Evolutionary conservation across 2,329 filamentous ascomycete species (phyloP).

Genomic region (Tolypocladium ovalisporum): DNA sequence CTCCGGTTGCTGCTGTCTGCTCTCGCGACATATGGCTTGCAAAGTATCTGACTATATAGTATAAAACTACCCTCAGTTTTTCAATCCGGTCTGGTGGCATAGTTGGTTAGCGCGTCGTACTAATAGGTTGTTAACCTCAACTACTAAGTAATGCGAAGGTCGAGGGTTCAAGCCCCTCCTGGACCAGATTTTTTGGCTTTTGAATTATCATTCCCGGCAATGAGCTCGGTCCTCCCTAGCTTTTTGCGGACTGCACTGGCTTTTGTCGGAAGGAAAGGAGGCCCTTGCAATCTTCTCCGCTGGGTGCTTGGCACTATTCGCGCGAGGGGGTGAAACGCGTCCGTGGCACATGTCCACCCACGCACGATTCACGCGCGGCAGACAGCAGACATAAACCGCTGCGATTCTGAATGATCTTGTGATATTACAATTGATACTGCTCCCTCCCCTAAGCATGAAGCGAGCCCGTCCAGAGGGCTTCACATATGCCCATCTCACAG

Average conservation of each 20-base stretch:
- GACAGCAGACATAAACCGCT: background rate
- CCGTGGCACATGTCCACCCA: too few relatives aligned
- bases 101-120: constrained; percentile 1
- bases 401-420: background rate
- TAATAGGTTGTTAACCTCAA: background rate
- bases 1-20: too few relatives aligned
- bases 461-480: background rate
- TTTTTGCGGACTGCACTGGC: background rate
- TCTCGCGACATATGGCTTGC: too few relatives aligned
- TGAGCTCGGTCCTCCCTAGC: too few relatives aligned
- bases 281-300: background rate
- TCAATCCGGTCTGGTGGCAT: background rate
- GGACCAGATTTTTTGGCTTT: background rate
- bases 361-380: background rate
- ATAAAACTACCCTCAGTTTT: accelerated
- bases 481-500: background rate
- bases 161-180: background rate
- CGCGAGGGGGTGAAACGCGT: background rate
- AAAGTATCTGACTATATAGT: background rate
- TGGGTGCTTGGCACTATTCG: background rate
- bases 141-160: constrained; percentile 1
- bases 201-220: too few relatives aligned
- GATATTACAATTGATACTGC: constrained; percentile 4
- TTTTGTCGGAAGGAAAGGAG: too few relatives aligned
- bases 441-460: background rate